These are phyloP conservation scores for Aspergillus sp. DNA, from an alignment of 2,329 filamentous ascomycete genomes.

Conservation along the genomic window DNA sequence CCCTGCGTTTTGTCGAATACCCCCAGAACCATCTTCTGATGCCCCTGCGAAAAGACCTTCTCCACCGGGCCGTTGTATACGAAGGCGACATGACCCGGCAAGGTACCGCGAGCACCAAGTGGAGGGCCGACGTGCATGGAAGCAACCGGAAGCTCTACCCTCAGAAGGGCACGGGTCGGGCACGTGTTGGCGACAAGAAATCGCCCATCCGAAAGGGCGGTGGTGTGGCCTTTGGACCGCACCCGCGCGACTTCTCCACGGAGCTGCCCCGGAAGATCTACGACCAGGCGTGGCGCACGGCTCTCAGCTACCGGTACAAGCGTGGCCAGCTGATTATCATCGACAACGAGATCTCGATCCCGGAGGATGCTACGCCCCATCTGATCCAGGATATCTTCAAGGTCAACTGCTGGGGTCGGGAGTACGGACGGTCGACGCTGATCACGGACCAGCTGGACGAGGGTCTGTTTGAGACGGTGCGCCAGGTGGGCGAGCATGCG, in stretches of 20 bases:
- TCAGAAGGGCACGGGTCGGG: conserved; percentile 82
- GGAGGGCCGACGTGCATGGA: conserved; percentile 76
- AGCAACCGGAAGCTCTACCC: conserved; percentile 76
- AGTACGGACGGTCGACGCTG: conserved; percentile 69
- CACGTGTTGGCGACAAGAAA: conserved; percentile 77
- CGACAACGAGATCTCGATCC: conserved; percentile 69
- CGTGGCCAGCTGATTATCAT: conserved; percentile 84
- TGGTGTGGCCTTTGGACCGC: conserved; percentile 85
- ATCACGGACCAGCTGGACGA: conserved; percentile 63
- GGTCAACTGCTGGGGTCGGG: conserved; percentile 66
- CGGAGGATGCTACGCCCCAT: conserved; percentile 51
- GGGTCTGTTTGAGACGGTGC: conserved; percentile 65
- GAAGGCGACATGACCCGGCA: conserved; percentile 86
- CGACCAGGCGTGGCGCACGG: conserved; percentile 91
- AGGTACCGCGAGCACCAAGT: conserved; percentile 82
- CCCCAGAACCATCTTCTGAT: conserved; percentile 79
- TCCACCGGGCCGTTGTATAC: conserved; percentile 88
- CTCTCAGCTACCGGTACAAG: conserved; percentile 85
- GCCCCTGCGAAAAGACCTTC: conserved; percentile 83
- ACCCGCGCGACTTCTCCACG: conserved; percentile 86
- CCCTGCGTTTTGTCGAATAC: conserved; percentile 72
- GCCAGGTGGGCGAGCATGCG: conserved; percentile 63
- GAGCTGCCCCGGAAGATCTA: conserved; percentile 84
- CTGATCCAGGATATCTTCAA: conserved; percentile 68
- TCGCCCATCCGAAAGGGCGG: conserved; percentile 80